Evolutionary conservation across 2,329 filamentous ascomycete species (phyloP), one percentile per base, ranked within the genome.

Genomic region (Samsoniella hepiali): DNA sequence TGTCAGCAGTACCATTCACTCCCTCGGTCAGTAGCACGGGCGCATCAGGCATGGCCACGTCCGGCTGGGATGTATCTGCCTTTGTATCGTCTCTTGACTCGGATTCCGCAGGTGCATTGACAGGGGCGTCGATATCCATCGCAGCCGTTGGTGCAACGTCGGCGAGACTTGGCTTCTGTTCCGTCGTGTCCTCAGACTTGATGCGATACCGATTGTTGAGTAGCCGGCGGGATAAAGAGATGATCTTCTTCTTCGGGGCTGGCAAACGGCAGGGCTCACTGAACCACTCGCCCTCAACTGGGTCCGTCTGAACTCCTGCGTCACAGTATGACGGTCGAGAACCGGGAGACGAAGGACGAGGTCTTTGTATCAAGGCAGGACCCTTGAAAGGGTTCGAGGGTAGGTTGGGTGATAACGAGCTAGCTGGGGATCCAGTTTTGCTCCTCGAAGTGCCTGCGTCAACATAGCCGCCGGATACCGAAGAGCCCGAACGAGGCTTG

Each of bases 361-460:
- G 78, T 8, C 64, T 68, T 34, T 54, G 57, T 8, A 34, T 22
- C n/a, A 40, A n/a, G 5, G 32, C 31, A 3, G 58, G 13, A 69
- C 72, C n/a, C 68, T 71, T 9, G 69, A 67, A 4, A 66, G 66
- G 3, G 2, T 67, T 64, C 32, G 71, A 71, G 3, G 67, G 56
- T 0, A 75, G 69, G 11, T 72, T 73, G 0, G 79, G 78, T 0
- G 80, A 82, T 2, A 70, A 69, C 2, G 73, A 73, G 47, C 77
- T 80, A 2, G 75, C 70, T 0, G 84, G 84, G 0, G 84, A 86
- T 1, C 75, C 78, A 0, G 82, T 83, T 65, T 84, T 81, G 70
- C 82, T 83, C 64, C 81, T 76, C 2, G 81, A 82, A 9, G 83
- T 84, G 10, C 78, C 80, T 3, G 80, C 79, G 68, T 87, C 83